These are phyloP conservation scores for Russula sp. DNA, from an alignment of 768 basidiomycete species.

Conservation along the genomic window DNA sequence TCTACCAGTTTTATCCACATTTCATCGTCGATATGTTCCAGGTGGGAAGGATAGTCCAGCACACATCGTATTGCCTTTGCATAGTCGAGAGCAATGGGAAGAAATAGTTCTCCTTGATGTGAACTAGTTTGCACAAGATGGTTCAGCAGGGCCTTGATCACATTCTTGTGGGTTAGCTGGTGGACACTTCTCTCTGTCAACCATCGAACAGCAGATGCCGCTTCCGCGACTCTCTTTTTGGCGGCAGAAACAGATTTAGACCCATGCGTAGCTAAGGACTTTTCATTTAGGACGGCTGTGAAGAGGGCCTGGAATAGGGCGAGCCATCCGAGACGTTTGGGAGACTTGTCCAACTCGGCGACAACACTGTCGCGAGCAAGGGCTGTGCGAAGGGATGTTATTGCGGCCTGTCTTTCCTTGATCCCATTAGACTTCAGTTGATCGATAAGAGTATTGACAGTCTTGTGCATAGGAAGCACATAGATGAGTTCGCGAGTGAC, in stretches of 20 bases:
- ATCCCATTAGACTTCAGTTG: constrained; percentile 55
- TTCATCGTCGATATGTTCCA: constrained; percentile 60
- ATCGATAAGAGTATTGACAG: constrained; percentile 41
- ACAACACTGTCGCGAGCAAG: constrained; percentile 46
- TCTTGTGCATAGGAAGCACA: constrained; percentile 29
- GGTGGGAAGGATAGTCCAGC: constrained; percentile 61
- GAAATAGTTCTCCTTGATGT: constrained; percentile 44
- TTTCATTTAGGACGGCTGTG: constrained; percentile 55
- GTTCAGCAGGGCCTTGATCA: constrained; percentile 48
- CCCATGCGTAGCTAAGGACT: constrained; percentile 34
- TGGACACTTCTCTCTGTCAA: constrained; percentile 57
- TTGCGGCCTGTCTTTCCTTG: constrained; percentile 62
- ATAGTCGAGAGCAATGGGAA: constrained; percentile 70
- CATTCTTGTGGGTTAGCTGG: constrained; percentile 43
- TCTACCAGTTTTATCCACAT: constrained; percentile 64
- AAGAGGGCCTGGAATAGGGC: constrained; percentile 70
- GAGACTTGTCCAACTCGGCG: constrained; percentile 34
- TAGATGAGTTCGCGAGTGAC: not conserved
- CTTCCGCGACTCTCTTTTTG: constrained; percentile 54
- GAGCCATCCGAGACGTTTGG: constrained; percentile 46
- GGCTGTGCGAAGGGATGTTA: constrained; percentile 40
- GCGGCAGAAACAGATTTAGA: constrained; percentile 38
- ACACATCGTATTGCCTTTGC: constrained; percentile 67
- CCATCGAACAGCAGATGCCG: constrained; percentile 63
- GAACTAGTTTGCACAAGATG: constrained; percentile 60